A percentile compares a stretch with the other conserved stretches of the same genome.
These are phyloP conservation scores for Ophiostoma ips DNA, from an alignment of 2,329 filamentous ascomycete species.

Conservation along the genomic window DNA sequence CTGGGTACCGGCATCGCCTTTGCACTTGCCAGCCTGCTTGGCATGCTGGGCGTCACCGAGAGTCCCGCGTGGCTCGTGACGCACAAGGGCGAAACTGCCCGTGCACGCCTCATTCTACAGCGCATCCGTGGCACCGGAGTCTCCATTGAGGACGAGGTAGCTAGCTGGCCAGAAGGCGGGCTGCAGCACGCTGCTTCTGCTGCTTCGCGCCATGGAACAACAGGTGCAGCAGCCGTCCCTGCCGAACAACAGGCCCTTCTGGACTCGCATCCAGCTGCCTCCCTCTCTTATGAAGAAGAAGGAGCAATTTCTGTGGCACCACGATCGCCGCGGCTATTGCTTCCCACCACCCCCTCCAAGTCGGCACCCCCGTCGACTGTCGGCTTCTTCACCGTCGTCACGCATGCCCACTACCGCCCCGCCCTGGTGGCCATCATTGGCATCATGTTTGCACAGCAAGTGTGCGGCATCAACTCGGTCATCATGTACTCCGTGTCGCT, in stretches of 20 bases:
- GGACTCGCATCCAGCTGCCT: slow-evolving; percentile 11
- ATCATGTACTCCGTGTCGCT: slow-evolving; percentile 97
- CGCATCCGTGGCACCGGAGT: slow-evolving; percentile 57
- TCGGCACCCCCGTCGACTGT: slow-evolving; percentile 23
- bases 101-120: slow-evolving; percentile 55
- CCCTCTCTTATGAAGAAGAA: not conserved
- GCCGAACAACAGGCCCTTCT: slow-evolving; percentile 60
- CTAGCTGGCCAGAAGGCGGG: slow-evolving; percentile 37
- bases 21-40: slow-evolving; percentile 51
- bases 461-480: slow-evolving; percentile 91
- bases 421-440: slow-evolving; percentile 74
- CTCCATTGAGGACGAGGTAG: slow-evolving; percentile 62
- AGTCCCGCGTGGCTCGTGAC: slow-evolving; percentile 73
- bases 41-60: slow-evolving; percentile 67
- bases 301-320: slow-evolving; percentile 13
- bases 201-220: too few species aligned
- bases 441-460: slow-evolving; percentile 84
- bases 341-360: not conserved
- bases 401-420: slow-evolving; percentile 52
- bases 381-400: slow-evolving; percentile 51
- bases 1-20: slow-evolving; percentile 59
- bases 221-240: slow-evolving; percentile 21
- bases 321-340: not conserved
- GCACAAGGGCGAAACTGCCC: slow-evolving; percentile 39
- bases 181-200: not conserved